phyloP scores from a whole-genome alignment of 2,329 filamentous ascomycete species.

The Metarhizium robertsii region DNA sequence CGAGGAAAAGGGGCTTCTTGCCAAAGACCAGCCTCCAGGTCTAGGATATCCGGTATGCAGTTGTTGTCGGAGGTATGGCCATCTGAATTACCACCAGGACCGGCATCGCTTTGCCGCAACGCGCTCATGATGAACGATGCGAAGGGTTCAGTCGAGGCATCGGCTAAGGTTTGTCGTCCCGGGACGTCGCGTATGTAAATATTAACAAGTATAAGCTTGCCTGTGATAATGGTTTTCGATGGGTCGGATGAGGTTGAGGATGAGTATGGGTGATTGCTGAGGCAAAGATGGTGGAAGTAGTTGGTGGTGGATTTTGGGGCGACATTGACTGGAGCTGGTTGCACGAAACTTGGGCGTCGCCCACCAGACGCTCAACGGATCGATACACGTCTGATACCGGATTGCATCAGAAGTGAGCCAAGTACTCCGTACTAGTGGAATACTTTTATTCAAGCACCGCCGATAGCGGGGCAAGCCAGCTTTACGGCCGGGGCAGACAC shows the following conservation, averaged over 20 bases:
- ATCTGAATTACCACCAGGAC: slow-evolving; percentile 4
- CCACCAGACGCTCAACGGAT: background rate
- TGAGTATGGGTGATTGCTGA: background rate
- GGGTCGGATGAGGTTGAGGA: background rate
- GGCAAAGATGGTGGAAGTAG: background rate
- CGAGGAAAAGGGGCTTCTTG: slow-evolving; percentile 49
- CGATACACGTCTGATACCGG: background rate
- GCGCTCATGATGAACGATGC: slow-evolving; percentile 7
- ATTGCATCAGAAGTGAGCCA: background rate
- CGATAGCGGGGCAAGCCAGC: too few species aligned
- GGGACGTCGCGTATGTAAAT: background rate
- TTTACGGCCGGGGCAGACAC: too few species aligned
- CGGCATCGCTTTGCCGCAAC: slow-evolving; percentile 5
- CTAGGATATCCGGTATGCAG: slow-evolving; percentile 25
- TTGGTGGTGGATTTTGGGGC: background rate
- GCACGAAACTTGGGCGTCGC: background rate
- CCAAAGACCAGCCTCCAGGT: slow-evolving; percentile 50
- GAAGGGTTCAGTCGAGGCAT: slow-evolving; percentile 4
- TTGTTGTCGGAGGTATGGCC: slow-evolving; percentile 1
- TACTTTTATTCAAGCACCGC: too few species aligned
- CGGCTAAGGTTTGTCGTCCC: background rate
- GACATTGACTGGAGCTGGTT: background rate
- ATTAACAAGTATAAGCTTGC: background rate
- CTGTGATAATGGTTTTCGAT: background rate
- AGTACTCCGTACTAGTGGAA: background rate